Base-by-base conservation (phyloP, 2,329 filamentous ascomycete species). In the Acrocalymma vagum region DNA sequence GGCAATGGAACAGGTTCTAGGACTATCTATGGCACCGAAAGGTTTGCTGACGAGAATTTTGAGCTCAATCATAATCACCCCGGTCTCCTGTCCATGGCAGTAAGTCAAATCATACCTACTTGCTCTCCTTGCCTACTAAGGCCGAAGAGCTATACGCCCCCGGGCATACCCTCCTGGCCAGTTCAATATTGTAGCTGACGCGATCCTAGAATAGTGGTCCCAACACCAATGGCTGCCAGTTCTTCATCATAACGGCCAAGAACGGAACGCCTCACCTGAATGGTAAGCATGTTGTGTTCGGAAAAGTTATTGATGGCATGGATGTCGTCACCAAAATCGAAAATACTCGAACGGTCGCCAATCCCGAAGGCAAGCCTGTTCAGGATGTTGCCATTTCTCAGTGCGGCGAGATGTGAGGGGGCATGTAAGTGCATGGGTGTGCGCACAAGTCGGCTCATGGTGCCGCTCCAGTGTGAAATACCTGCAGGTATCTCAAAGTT, bases 201-300 rank as follows among this genome's bases (percentile, higher is more conserved):
- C 4, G 9, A 16, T 25, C 9, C 21, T 48, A 94, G 87, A 96
- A 96, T 68, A 88, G 88, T 18, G 93, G 93, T 1, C 88, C 89
- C 38, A 88, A 96, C 72, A 93, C 89, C 53, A 97, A 97, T 70
- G 94, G 94, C 24, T 91, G 85, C 45, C 94, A 97, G 66, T 99
- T 99, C 78, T 99, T 99, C 79, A 93, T 97, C 75, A 96, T 92
- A 2, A 94, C 89, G 0, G 87, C 87, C 2, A 53, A 55, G 34
- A 53, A 47, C 16, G 79, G 88, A 5, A 94, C 93, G 0, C 90
- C 90, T 2, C 95, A 95, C 65, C 76, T 99, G 17, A 88, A 97
- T 72, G 83, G 82, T 63, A 97, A 97, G 74, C 94, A 99, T 69
- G 91, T 96, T 41, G 92, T 97, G 13, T 97, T 97, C 60, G 94